Conservation (phyloP, 768 basidiomycete species). For the Auricularia sp. region DNA sequence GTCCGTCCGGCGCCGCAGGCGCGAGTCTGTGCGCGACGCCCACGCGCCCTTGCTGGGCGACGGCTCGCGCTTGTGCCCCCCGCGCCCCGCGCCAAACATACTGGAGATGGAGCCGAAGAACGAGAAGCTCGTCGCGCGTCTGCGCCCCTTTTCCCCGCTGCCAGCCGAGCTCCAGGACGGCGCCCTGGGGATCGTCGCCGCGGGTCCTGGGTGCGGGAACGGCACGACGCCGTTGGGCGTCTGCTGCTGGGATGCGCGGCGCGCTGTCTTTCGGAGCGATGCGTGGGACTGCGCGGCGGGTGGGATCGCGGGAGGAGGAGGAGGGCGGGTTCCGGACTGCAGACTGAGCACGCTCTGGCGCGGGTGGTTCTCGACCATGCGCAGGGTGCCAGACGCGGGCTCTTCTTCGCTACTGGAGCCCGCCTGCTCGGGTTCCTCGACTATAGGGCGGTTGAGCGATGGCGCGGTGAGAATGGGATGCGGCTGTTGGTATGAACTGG, state of each 20-base stretch:
- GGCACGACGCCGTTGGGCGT: neutral
- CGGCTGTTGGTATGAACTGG: neutral
- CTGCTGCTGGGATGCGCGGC: no score
- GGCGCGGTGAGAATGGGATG: neutral
- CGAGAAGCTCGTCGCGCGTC: constrained; percentile 6
- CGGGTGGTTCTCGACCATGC: neutral
- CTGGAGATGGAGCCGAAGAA: constrained; percentile 1
- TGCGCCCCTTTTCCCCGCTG: neutral
- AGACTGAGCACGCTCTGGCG: neutral
- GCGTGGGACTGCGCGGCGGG: neutral
- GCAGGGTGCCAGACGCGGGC: neutral
- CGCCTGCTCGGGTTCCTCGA: neutral
- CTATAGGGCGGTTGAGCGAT: neutral
- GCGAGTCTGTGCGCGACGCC: neutral
- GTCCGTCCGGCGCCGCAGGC: neutral
- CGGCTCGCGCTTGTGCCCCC: neutral
- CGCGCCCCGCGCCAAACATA: constrained; percentile 1
- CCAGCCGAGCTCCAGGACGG: neutral
- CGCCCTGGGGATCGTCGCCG: no score
- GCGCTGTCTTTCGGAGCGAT: neutral
- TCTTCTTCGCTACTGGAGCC: neutral
- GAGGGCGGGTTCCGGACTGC: neutral
- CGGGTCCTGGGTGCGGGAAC: neutral
- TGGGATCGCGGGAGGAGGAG: no score
- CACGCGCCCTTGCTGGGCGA: neutral